Evolutionary conservation across 306 rosid species (phyloP).

Genomic region (Gynostemma pentaphyllum): DNA sequence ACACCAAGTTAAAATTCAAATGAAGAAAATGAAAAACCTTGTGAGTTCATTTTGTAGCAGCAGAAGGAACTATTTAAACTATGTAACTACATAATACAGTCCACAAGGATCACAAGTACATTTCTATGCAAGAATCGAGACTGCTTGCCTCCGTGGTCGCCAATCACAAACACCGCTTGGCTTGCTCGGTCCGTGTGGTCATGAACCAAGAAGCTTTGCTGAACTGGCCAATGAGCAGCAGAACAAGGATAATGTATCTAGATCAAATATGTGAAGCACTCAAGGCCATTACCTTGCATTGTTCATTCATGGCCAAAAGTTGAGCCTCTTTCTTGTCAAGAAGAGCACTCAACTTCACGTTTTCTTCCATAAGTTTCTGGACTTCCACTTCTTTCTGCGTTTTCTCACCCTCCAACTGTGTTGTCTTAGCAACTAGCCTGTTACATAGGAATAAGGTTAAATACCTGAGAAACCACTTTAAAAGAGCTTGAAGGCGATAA

Average conservation of each 20-base stretch:
- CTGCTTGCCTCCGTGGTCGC: background rate
- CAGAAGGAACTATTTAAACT: slow-evolving; percentile 2
- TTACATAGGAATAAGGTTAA: slow-evolving; percentile 10
- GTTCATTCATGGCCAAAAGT: slow-evolving; percentile 89
- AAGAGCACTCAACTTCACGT: slow-evolving; percentile 75
- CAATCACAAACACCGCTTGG: slow-evolving; percentile 13
- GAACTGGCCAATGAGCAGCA: slow-evolving; percentile 10
- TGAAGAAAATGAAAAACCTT: slow-evolving; percentile 11
- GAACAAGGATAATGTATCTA: background rate
- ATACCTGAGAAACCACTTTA: background rate
- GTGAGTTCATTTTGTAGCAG: slow-evolving; percentile 11
- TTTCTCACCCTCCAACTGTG: slow-evolving; percentile 94
- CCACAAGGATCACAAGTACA: slow-evolving; percentile 20
- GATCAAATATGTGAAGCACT: slow-evolving; percentile 56
- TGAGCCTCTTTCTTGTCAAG: slow-evolving; percentile 99
- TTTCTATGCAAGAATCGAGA: slow-evolving; percentile 16
- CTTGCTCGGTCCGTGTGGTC: slow-evolving; percentile 7
- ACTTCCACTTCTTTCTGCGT: slow-evolving; percentile 92
- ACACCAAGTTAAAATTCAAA: slow-evolving; percentile 30
- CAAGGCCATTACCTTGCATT: slow-evolving; percentile 98
- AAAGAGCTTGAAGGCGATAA: background rate
- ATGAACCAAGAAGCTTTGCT: slow-evolving; percentile 3
- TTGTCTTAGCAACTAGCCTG: slow-evolving; percentile 86
- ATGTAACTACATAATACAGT: slow-evolving; percentile 27
- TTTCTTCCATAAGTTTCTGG: slow-evolving; percentile 94